Percentiles rank a stretch among this genome's conserved stretches.
These are phyloP conservation scores for Hortiboletus campestris DNA, from an alignment of 768 basidiomycete species.

Conservation along the genomic window DNA sequence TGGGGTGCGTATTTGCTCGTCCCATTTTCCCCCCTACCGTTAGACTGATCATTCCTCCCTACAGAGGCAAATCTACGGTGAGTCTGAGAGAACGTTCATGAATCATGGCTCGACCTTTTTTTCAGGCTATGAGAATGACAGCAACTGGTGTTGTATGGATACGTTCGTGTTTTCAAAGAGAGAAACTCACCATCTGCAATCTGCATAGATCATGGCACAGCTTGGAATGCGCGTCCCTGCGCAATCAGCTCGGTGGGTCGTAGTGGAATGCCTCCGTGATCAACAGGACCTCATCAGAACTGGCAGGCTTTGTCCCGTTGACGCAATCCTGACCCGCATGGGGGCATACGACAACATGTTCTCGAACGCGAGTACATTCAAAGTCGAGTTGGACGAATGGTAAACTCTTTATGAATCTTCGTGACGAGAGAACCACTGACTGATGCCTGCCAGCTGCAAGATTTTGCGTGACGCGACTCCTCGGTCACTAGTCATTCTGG, in stretches of 20 bases:
- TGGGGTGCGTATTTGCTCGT: conserved; percentile 59
- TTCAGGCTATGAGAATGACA: conserved; percentile 89
- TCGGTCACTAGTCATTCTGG: conserved; percentile 89
- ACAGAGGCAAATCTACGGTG: conserved; percentile 76
- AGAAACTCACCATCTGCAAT: conserved; percentile 9
- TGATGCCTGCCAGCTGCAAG: conserved; percentile 63
- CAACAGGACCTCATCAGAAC: conserved; percentile 3
- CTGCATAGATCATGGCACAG: conserved; percentile 79
- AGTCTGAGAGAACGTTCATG: conserved; percentile 6
- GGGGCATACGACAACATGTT: conserved; percentile 99
- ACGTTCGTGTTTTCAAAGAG: not conserved
- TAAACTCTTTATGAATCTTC: conserved; percentile 28
- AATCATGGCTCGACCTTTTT: conserved; percentile 2
- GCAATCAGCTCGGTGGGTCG: conserved; percentile 61
- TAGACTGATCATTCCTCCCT: not conserved
- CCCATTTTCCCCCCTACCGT: not conserved
- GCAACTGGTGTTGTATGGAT: conserved; percentile 78
- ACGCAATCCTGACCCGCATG: conserved; percentile 94
- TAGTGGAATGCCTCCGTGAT: not conserved
- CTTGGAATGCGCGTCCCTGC: conserved; percentile 96
- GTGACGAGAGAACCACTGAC: not conserved
- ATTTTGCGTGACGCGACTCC: conserved; percentile 94
- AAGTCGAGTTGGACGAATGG: conserved; percentile 98
- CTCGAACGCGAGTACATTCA: conserved; percentile 92
- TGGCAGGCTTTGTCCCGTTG: conserved; percentile 78